These are phyloP conservation scores for Exsudoporus floridanus DNA, from an alignment of 1,284 basidiomycete genomes.

Conservation along the genomic window DNA sequence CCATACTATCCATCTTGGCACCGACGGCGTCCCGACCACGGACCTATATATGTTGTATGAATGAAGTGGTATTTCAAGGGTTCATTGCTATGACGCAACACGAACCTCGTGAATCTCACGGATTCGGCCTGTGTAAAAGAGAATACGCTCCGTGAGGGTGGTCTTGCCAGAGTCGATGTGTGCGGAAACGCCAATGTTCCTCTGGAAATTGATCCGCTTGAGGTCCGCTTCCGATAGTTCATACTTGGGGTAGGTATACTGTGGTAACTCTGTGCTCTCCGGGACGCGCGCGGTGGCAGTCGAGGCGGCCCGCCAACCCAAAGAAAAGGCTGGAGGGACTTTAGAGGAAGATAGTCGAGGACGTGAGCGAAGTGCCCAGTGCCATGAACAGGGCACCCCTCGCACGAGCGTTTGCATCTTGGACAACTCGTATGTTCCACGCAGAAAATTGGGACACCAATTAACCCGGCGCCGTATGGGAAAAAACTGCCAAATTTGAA, in stretches of 20 bases:
- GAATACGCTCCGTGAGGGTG: conserved; percentile 94
- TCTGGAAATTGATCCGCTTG: conserved; percentile 58
- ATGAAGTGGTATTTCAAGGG: neutral
- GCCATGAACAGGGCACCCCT: conserved; percentile 29
- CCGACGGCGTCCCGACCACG: conserved; percentile 94
- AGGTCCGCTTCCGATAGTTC: conserved; percentile 59
- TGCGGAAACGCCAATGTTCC: conserved; percentile 85
- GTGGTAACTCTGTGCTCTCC: conserved; percentile 11
- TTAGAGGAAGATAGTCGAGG: conserved; percentile 7
- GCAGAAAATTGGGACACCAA: conserved; percentile 12
- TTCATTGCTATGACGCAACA: conserved; percentile 6
- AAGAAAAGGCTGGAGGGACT: neutral
- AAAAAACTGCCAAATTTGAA: conserved; percentile 6
- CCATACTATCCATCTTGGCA: conserved; percentile 99
- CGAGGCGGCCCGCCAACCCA: conserved; percentile 29
- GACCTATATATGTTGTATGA: conserved; percentile 46
- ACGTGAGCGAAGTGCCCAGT: conserved; percentile 20
- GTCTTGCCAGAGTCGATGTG: conserved; percentile 99
- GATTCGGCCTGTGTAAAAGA: conserved; percentile 97
- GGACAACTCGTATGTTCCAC: neutral
- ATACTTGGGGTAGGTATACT: conserved; percentile 37
- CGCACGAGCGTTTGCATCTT: conserved; percentile 31
- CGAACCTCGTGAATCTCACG: conserved; percentile 95
- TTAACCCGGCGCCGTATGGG: neutral
- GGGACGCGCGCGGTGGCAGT: conserved; percentile 20